Conservation (phyloP, 768 basidiomycete genomes). For the Crassisporium funariophilum region DNA sequence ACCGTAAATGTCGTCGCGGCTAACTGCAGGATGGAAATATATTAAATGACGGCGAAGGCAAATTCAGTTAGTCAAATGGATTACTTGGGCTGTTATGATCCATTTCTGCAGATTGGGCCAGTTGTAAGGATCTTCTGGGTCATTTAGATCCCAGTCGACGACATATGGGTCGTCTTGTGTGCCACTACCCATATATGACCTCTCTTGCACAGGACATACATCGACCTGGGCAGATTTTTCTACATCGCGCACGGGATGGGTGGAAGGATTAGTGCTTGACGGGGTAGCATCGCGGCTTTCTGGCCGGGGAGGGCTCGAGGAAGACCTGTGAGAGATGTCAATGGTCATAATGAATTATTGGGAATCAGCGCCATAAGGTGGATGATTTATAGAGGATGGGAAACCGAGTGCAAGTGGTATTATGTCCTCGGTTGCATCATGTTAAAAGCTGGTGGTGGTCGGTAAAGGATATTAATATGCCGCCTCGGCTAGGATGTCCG, state of each 20-base stretch:
- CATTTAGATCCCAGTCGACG: conserved; percentile 54
- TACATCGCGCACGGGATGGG: conserved; percentile 3
- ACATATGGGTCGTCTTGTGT: conserved; percentile 51
- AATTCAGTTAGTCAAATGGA: no score
- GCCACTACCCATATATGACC: conserved; percentile 46
- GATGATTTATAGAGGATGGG: conserved; percentile 16
- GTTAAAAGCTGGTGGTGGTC: conserved; percentile 7
- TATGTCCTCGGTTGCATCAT: conserved; percentile 13
- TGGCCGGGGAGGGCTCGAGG: conserved; percentile 3
- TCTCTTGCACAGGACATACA: conserved; percentile 9
- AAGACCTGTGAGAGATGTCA: not conserved
- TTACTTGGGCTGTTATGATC: conserved; percentile 59
- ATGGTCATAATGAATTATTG: not conserved
- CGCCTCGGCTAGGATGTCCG: conserved; percentile 11
- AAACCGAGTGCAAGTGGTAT: conserved; percentile 2
- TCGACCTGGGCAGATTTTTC: conserved; percentile 13
- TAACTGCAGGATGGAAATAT: conserved; percentile 32
- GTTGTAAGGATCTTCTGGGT: conserved; percentile 58
- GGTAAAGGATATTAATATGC: conserved; percentile 23
- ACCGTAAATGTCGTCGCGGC: conserved; percentile 57
- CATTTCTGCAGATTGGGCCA: conserved; percentile 52
- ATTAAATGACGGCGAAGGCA: no score
- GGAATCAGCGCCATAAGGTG: conserved; percentile 2
- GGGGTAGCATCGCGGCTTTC: conserved; percentile 1
- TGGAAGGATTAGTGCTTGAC: not conserved